A percentile compares a stretch with the other conserved stretches of the same genome.
These are phyloP conservation scores for Lyophyllum semitale DNA, from an alignment of 768 basidiomycete species.

Conservation along the genomic window DNA sequence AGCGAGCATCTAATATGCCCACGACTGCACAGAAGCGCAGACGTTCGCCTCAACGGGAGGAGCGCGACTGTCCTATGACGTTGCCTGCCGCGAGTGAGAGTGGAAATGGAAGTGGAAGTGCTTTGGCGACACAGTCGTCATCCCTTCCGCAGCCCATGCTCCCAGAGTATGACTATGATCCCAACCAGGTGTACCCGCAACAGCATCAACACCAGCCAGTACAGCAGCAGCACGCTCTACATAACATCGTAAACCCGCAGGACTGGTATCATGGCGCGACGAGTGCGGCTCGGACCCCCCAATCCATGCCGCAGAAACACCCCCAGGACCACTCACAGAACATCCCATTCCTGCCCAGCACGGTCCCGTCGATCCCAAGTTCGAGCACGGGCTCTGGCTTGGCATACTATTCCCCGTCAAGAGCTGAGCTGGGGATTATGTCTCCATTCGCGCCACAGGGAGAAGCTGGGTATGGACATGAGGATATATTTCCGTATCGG, in stretches of 20 bases:
- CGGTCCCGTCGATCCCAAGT: too few species aligned
- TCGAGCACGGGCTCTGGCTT: not conserved
- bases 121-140: conserved; percentile 20
- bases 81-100: not conserved
- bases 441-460: not conserved
- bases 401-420: not conserved
- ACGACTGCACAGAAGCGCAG: conserved; percentile 55
- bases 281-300: not conserved
- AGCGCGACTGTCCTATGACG: not conserved
- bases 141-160: not conserved
- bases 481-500: not conserved
- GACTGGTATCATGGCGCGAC: not conserved
- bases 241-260: not conserved
- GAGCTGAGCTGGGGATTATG: not conserved
- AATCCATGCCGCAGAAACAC: not conserved
- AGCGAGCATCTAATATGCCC: conserved; percentile 39
- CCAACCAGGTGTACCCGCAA: not conserved
- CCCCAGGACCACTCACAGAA: not conserved
- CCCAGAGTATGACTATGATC: not conserved
- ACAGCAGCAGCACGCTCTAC: too few species aligned
- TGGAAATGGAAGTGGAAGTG: not conserved
- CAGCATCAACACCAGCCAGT: conserved; percentile 1
- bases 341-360: not conserved
- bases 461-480: not conserved
- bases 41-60: conserved; percentile 48